Base-by-base conservation (phyloP, 345 rosid species). In the Gossypioides kirkii region DNA sequence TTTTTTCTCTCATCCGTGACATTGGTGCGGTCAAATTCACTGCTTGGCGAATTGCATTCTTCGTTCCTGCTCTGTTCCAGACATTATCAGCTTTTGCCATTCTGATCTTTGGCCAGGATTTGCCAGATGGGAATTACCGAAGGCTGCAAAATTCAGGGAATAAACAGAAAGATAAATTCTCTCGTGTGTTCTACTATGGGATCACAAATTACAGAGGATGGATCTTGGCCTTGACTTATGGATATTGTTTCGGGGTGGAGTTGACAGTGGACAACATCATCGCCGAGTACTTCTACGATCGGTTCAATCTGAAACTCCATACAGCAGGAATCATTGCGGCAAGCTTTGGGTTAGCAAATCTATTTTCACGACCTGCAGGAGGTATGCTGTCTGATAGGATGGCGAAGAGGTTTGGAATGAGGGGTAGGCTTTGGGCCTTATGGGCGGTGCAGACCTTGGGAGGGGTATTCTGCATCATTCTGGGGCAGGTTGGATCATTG, bases 251-350 rank as follows among this genome's bases (percentile, higher is more conserved):
- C 61, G 97, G 98, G 17, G 96, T 91, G 9, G 98, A 94, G 81
- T 75, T 94, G 22, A 89, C 98, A 1, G 64, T 86, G 3, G 98
- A 94, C 80, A 94, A 94, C 83, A 88, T 91, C 6, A 86, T 94
- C 0, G 96, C 98, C 0, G 94, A 94, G 61, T 94, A 94, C 74
- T 91, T 94, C 71, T 94, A 90, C 52, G 98, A 94, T 67, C 80
- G 93, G 42, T 94, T 91, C 77, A 78, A 89, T 45, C 73, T 94
- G 69, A 81, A 91, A 0, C 93, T 94, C 55, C 86, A 84, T 52
- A 89, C 93, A 0, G 98, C 98, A 23, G 98, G 98, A 26, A 80
- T 94, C 2, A 89, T 94, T 1, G 98, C 98, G 2, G 98, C 98
- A 7, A 86, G 87, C 80, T 94, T 88, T 28, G 96, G 97, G 0